phyloP scores from a whole-genome alignment of 2,329 filamentous ascomycete genomes.

The Daldinia sp. region DNA sequence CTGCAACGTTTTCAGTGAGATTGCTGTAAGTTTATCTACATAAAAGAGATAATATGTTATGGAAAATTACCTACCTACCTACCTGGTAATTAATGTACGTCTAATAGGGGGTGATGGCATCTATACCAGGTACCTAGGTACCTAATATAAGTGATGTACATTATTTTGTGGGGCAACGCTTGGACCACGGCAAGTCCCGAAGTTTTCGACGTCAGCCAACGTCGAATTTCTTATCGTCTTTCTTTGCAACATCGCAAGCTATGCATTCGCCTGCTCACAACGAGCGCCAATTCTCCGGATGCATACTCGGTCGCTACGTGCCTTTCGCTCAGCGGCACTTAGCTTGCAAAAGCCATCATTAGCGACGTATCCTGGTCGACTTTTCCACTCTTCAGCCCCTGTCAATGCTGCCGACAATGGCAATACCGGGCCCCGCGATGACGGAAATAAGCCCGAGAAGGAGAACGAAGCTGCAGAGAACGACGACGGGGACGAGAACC shows the following conservation, averaged over 20 bases:
- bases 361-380: conserved; percentile 37
- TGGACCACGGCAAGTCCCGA: conserved; percentile 32
- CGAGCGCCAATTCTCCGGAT: conserved; percentile 52
- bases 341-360: conserved; percentile 36
- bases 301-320: conserved; percentile 51
- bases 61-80: no score
- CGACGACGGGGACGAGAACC: conserved; percentile 38
- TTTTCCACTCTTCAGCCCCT: conserved; percentile 44
- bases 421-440: conserved; percentile 38
- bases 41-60: conserved; percentile 1
- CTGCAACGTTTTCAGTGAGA: not conserved
- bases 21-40: not conserved
- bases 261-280: conserved; percentile 51
- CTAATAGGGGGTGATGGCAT: not conserved
- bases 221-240: conserved; percentile 17
- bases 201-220: conserved; percentile 17
- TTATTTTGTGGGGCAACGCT: conserved; percentile 15
- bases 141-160: not conserved
- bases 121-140: not conserved
- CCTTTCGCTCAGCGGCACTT: conserved; percentile 49
- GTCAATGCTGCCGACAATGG: conserved; percentile 40
- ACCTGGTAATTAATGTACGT: no score
- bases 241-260: conserved; percentile 37
- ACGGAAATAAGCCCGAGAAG: conserved; percentile 45
- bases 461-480: conserved; percentile 29